Conservation (phyloP, 306 rosid genomes). For the Pachyrhizus erosus region DNA sequence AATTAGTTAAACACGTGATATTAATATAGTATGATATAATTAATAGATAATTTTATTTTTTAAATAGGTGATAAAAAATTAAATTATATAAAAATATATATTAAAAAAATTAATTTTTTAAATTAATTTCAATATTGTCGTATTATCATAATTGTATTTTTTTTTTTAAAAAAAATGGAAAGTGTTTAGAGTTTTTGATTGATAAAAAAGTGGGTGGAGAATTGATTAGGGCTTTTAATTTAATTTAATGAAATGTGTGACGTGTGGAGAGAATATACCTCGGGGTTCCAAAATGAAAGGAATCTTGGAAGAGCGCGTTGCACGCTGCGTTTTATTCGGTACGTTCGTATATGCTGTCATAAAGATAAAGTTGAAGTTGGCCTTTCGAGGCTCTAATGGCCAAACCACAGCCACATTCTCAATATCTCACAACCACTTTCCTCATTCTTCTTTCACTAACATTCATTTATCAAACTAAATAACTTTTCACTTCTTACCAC, state of each 20-base stretch:
- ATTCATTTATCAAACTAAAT: not conserved
- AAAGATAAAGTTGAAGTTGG: constrained; percentile 34
- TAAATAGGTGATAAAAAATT: too few relatives aligned
- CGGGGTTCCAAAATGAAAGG: not conserved
- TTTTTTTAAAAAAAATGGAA: not conserved
- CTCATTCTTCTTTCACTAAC: not conserved
- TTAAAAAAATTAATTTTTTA: too few relatives aligned
- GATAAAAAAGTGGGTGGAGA: constrained; percentile 14
- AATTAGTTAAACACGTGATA: too few relatives aligned
- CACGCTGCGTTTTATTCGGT: constrained; percentile 40
- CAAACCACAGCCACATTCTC: not conserved
- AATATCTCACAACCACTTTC: not conserved
- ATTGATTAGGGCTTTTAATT: not conserved
- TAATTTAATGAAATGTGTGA: constrained; percentile 18
- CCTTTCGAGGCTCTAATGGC: constrained; percentile 35
- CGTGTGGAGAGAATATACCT: constrained; percentile 49
- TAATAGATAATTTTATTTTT: too few relatives aligned
- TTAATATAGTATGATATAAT: too few relatives aligned
- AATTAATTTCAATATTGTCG: too few relatives aligned
- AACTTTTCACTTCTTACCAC: not conserved
- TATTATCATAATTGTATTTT: not conserved
- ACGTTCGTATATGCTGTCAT: not conserved
- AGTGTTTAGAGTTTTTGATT: not conserved
- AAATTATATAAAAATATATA: too few relatives aligned
- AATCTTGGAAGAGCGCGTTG: constrained; percentile 24